A percentile compares a stretch with the other conserved stretches of the same genome.
These are phyloP conservation scores for Balamuthia mandrillaris DNA, from an alignment of 208 protist species.

Conservation along the genomic window DNA sequence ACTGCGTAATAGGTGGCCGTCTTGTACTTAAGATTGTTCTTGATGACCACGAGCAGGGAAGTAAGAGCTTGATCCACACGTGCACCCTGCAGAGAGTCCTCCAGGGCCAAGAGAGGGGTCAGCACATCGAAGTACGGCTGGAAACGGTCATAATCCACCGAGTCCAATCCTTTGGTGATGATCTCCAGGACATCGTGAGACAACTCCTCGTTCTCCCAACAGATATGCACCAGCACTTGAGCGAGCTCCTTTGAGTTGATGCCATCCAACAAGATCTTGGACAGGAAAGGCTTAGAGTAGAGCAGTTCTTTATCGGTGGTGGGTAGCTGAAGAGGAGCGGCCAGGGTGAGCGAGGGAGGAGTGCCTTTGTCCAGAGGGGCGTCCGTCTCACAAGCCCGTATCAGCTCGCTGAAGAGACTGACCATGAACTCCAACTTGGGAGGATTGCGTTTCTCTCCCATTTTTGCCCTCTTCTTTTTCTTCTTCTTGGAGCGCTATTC, in stretches of 20 bases:
- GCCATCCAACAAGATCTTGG: not conserved
- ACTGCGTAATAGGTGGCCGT: not conserved
- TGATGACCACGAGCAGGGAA: too few relatives aligned
- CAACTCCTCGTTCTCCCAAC: conserved; percentile 19
- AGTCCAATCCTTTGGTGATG: not conserved
- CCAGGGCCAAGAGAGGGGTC: not conserved
- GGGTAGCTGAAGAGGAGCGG: not conserved
- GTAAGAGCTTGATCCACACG: not conserved
- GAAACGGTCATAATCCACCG: not conserved
- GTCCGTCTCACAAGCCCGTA: conserved; percentile 23
- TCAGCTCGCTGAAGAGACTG: not conserved
- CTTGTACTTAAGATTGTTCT: conserved; percentile 23
- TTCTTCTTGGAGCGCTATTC: not conserved
- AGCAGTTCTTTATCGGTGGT: conserved; percentile 42
- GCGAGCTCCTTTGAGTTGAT: conserved; percentile 11
- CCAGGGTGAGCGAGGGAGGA: not conserved
- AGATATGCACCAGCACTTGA: not conserved
- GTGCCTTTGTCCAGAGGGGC: not conserved
- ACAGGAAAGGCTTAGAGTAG: conserved; percentile 11
- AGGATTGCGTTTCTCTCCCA: conserved; percentile 56
- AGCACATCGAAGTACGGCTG: conserved; percentile 6
- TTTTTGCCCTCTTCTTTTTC: conserved; percentile 46
- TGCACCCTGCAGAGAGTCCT: conserved; percentile 8
- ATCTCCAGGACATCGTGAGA: not conserved
- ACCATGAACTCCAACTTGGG: conserved; percentile 35